Evolutionary conservation across 2,329 filamentous ascomycete genomes (phyloP), one percentile per base, ranked within the genome.

Genomic region (Stylonectria norvegica): DNA sequence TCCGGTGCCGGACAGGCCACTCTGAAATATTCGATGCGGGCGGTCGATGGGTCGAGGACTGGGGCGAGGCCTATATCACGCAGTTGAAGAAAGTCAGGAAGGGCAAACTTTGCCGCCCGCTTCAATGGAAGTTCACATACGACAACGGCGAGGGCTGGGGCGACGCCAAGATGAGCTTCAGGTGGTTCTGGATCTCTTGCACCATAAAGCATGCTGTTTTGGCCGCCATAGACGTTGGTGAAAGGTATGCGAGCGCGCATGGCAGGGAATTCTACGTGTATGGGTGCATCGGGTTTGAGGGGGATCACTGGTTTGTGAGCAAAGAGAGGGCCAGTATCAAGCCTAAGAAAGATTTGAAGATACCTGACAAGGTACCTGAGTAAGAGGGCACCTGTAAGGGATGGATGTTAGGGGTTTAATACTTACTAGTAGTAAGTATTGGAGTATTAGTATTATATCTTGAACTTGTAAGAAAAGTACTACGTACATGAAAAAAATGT

Each of bases 141-240:
- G 41, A 37, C 28, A 53, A 53, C 36, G 34, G 23, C 0, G 20
- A 36, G 34, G 40, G 20, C 34, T 55, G 44, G 41, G 49, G 49
- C 19, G 49, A 55, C 28, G 44, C 29, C 15, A 29, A 29, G 10
- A 32, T 48, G n/a, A 8, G 12, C 11, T 40, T 49, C 20, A 29
- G 38, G 29, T 49, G 36, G 32, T 39, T 36, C 30, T 16, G 17
- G 9, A 33, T 28, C 6, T n/a, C 11, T 2, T 50, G 47, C 42
- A 29, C n/a, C 18, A 18, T 33, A 18, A 17, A 15, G 17, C 11
- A 12, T 7, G 17, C 37, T 15, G 32, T 49, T 15, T 14, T 25
- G 3, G 43, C 40, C 10, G 43, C 43, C 12, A 23, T 44, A 16
- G 16, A 22, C 10, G 18, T 38, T n/a, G 34, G 30, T 10, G 17